Conservation (phyloP, 2,329 filamentous ascomycete species). For the Alternaria ventricosa region DNA sequence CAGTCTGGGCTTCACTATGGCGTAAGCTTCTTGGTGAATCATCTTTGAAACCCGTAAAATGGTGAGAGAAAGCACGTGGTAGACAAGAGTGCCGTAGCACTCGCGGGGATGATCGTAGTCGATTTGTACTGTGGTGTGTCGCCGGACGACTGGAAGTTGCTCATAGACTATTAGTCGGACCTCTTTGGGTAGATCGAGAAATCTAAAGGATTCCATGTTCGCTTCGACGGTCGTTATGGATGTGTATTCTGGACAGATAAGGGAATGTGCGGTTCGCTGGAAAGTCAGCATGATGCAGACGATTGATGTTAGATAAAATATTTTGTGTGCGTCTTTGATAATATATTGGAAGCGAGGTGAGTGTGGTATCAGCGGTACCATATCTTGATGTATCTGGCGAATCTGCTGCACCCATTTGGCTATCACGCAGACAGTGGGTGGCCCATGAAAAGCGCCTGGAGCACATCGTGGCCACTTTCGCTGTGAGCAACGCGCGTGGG, state of each 20-base stretch:
- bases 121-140: neutral
- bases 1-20: neutral
- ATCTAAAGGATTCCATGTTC: conserved; percentile 24
- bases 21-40: neutral
- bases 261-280: neutral
- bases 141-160: neutral
- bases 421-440: neutral
- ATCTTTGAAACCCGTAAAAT: neutral
- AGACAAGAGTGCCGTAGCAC: neutral
- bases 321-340: neutral
- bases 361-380: neutral
- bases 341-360: neutral
- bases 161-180: conserved; percentile 23
- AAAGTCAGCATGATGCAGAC: too few species aligned
- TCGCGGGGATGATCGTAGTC: neutral
- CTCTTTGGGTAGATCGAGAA: conserved; percentile 22
- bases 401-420: neutral
- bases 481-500: neutral
- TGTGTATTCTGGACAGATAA: neutral
- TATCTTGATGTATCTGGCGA: neutral
- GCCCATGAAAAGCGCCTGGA: neutral
- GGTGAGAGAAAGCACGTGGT: neutral
- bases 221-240: neutral
- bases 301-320: neutral
- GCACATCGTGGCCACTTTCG: neutral